Evolutionary conservation across 2,329 filamentous ascomycete genomes (phyloP), one percentile per base, ranked within the genome.

Genomic region (Allantophomopsis cytisporea): DNA sequence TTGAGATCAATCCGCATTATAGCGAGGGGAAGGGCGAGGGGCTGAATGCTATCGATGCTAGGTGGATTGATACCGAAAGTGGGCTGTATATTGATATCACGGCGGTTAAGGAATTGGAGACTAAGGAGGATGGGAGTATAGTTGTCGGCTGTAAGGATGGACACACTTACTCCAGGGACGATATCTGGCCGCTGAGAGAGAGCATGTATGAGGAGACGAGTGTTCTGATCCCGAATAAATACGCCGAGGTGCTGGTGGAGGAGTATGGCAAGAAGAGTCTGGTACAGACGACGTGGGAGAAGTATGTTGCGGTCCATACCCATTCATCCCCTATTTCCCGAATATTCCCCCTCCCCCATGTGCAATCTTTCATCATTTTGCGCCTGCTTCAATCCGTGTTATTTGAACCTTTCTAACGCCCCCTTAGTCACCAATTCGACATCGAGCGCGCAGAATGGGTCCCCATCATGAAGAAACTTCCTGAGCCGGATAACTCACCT

Each of bases 61-160:
- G 85, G 43, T 93, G 83, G 83, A 81, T 91, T 50, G 83, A 91
- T 58, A 71, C 70, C 42, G 61, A 63, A 42, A 89, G 78, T 49
- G 84, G 84, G 40, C 68, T 89, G 51, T 93, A 83, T 57, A 77
- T 91, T 57, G 84, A 91, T 57, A 87, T 93, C 52, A 91, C 84
- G 2, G 83, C 74, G n/a, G 62, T 89, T 33, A 73, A 53, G 38
- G 53, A 56, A 28, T 52, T 54, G 38, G 15, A 43, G n/a, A 51
- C 47, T 1, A 64, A 70, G 31, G 53, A 59, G 2, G 55, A 41
- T 58, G 68, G 17, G 42, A 60, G 44, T 16, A 67, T 66, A 2
- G 60, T 71, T 31, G 47, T 73, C 39, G 64, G 60, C 35, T 67
- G 65, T 51, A 73, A 73, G 47, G 62, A 68, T 44, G 65, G 65